These are phyloP conservation scores for Tuber indicum DNA, from an alignment of 495 filamentous ascomycete species.

Conservation along the genomic window DNA sequence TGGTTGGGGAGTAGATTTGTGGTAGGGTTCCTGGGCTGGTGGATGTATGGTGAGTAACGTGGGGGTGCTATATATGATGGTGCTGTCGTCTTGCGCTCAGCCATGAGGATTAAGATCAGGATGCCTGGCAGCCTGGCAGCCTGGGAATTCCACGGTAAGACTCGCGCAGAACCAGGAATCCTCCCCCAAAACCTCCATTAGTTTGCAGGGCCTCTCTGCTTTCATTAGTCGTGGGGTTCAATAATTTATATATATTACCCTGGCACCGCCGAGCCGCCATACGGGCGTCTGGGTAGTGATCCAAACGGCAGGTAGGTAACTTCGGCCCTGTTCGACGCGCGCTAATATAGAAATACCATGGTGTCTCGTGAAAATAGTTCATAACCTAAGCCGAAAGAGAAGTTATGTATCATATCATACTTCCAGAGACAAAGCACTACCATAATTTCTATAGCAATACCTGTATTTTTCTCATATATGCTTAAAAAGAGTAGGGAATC, in stretches of 20 bases:
- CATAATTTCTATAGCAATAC: too few species aligned
- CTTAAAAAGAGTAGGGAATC: too few species aligned
- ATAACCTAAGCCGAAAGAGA: too few species aligned
- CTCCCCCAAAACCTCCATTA: neutral
- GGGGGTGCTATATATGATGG: neutral
- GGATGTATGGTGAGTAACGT: neutral
- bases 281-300: neutral
- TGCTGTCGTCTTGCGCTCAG: neutral
- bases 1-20: neutral
- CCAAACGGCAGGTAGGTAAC: neutral
- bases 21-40: neutral
- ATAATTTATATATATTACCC: too few species aligned
- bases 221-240: neutral
- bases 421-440: too few species aligned
- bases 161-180: neutral
- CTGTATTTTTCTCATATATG: too few species aligned
- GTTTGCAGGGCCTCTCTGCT: neutral
- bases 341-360: too few species aligned
- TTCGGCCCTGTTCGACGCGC: neutral
- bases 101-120: neutral
- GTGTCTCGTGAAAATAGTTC: too few species aligned
- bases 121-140: neutral
- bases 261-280: too few species aligned
- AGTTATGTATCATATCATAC: too few species aligned
- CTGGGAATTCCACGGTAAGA: neutral